Conservation (phyloP, 257 asterid species). For the Solanum phureja region DNA sequence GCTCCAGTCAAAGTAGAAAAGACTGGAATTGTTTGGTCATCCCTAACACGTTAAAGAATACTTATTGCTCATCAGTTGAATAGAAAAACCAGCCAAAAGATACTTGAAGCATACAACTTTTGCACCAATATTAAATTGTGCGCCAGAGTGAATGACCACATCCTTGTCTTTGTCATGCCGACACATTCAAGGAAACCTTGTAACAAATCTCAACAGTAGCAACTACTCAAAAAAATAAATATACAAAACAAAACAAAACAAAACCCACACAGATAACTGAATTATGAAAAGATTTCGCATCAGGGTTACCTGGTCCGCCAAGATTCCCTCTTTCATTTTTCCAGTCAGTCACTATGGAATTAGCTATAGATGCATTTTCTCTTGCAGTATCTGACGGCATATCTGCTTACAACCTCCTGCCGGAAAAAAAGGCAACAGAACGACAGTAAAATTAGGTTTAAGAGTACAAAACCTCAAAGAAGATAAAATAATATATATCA, state of each 20-base stretch:
- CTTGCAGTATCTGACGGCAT: slow-evolving; percentile 51
- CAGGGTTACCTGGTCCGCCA: slow-evolving; percentile 44
- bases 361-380: slow-evolving; percentile 33
- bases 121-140: neutral
- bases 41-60: neutral
- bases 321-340: slow-evolving; percentile 27
- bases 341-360: slow-evolving; percentile 39
- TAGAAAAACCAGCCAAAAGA: neutral
- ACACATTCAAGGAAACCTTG: neutral
- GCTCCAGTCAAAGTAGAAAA: neutral
- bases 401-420: slow-evolving; percentile 13
- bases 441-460: neutral
- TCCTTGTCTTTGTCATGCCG: neutral
- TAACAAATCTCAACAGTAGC: neutral
- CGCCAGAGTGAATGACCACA: neutral
- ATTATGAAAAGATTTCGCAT: slow-evolving; percentile 6
- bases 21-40: neutral
- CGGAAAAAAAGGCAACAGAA: neutral
- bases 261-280: neutral
- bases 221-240: neutral
- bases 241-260: neutral
- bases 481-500: neutral
- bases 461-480: neutral
- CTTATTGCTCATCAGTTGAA: neutral
- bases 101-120: neutral